Evolutionary conservation across 352 stramenopile genomes (phyloP).

Genomic region (Globisporangium ultimum): DNA sequence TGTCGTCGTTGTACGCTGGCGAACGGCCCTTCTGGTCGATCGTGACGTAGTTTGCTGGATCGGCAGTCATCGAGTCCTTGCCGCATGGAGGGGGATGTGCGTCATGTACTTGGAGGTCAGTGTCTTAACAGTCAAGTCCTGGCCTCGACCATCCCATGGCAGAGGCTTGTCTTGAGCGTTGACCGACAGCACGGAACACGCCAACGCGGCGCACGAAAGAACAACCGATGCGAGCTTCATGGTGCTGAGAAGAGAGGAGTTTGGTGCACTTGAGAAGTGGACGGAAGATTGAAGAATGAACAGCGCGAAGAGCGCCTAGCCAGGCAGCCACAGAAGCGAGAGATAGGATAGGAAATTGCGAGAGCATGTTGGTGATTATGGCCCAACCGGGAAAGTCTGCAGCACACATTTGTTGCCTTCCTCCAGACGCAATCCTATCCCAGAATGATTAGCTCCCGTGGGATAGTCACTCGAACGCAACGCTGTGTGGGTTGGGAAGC

Average conservation of each 20-base stretch:
- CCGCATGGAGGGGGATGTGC: conserved; percentile 59
- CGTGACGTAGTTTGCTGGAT: conserved; percentile 50
- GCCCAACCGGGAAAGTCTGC: no score
- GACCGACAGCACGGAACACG: conserved; percentile 18
- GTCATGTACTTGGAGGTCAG: conserved; percentile 55
- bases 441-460: no score
- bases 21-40: conserved; percentile 38
- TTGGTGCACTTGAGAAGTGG: background rate
- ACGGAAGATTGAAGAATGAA: background rate
- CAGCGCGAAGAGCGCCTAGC: no score
- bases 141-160: conserved; percentile 53
- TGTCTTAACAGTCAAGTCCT: conserved; percentile 49
- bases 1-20: conserved; percentile 57
- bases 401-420: no score
- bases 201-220: conserved; percentile 22
- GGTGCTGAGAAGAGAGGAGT: background rate
- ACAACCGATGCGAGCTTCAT: conserved; percentile 33
- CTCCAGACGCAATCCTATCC: no score
- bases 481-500: no score
- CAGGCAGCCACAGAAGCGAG: no score
- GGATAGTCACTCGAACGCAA: no score
- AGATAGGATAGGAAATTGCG: no score
- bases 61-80: conserved; percentile 31
- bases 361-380: no score
- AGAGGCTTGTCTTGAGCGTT: conserved; percentile 25